Base-by-base conservation (phyloP, 208 protist genomes). In the Crithidia expoeki region DNA sequence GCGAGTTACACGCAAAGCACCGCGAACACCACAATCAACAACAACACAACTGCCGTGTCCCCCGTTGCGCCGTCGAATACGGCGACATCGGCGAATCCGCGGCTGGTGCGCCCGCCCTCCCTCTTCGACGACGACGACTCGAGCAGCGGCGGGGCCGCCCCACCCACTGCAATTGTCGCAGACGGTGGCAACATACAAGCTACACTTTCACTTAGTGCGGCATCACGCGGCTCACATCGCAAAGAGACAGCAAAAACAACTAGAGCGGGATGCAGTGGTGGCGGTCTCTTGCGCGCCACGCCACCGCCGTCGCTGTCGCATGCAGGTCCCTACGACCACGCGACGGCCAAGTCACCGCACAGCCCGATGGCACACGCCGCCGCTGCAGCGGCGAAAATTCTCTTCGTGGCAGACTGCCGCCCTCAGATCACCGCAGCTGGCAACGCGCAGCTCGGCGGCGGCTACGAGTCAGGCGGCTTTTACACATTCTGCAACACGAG, bases 391-490 rank as follows among this genome's bases (percentile, higher is more conserved):
- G 49, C 71, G 10, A 51, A 51, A 56, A 30, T 78, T 34, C 73
- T 97, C 33, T 63, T 80, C 14, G 90, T 97, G 34, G 76, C 76
- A 34, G 94, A 97, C 75, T 94, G 88, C 55, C 80, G 94, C 2
- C 88, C 92, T 10, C 79, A 74, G 27, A 62, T 74, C 4, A 83
- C 85, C 14, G 91, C 93, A 5, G 65, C 66, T 50, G 90, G 65
- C 49, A 96, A 97, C 68, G 68, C 63, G 32, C 69, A 68, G 56
- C 68, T 89, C 19, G 94, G 94, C 40, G 94, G 87, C 6, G 96
- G 96, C 32, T 96, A 83, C 69, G 96, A 98, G 78, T 75, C 72
- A 17, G 78, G 86, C 51, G 34, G 78, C 17, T 51, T 62, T 40
- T 90, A 94, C 56, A 75, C 88, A 44, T 94, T 94, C 70, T 95